Evolutionary conservation across 2,329 filamentous ascomycete species (phyloP).

Genomic region (Rachicladosporium sp.): DNA sequence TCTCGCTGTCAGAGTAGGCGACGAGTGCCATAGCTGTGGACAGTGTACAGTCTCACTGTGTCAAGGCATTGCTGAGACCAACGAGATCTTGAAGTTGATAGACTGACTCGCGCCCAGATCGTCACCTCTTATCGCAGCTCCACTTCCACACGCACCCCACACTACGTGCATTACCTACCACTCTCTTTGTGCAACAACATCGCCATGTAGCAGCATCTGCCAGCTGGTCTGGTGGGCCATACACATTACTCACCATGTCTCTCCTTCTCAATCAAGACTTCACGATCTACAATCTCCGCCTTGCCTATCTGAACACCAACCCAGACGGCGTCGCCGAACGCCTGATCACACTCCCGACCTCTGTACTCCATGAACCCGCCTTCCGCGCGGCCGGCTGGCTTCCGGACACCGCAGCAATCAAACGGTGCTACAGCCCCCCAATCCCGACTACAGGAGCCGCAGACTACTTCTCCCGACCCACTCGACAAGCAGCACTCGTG

Average conservation of each 20-base stretch:
- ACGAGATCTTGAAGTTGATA: too few species aligned
- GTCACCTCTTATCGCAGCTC: too few species aligned
- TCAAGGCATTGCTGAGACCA: background rate
- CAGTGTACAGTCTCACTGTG: background rate
- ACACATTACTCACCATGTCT: conserved; percentile 17
- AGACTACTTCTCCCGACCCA: conserved; percentile 65
- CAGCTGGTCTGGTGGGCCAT: conserved; percentile 3
- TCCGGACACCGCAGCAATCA: conserved; percentile 59
- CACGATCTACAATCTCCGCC: conserved; percentile 70
- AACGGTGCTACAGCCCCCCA: conserved; percentile 73
- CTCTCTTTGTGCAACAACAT: too few species aligned
- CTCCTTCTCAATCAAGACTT: conserved; percentile 38
- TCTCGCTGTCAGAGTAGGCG: conserved; percentile 69
- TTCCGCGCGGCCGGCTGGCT: conserved; percentile 78
- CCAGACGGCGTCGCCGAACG: conserved; percentile 77
- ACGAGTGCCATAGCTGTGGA: conserved; percentile 55
- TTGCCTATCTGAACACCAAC: conserved; percentile 66
- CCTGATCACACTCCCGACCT: conserved; percentile 68
- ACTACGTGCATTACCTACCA: too few species aligned
- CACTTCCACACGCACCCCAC: too few species aligned
- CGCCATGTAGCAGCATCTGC: background rate
- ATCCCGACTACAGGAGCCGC: conserved; percentile 66
- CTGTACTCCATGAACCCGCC: conserved; percentile 64
- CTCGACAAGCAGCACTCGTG: conserved; percentile 12
- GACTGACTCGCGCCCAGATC: too few species aligned